Conservation (phyloP, 1,284 basidiomycete species). For the Athelia sp. region DNA sequence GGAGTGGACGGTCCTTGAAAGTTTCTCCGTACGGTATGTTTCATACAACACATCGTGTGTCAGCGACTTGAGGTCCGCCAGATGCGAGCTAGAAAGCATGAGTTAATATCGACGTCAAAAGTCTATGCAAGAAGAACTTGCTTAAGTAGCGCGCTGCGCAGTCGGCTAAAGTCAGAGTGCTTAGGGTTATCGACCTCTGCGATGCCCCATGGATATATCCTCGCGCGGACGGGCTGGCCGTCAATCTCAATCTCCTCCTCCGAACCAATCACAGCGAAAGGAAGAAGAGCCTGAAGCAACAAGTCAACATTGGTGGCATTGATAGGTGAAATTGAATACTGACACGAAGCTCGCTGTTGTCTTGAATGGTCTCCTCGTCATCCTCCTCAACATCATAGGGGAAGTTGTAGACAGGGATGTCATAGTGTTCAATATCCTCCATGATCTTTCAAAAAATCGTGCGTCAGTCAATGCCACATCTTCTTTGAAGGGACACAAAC, state of each 20-base stretch:
- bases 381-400: slow-evolving; percentile 99
- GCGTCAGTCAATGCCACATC: slow-evolving; percentile 7
- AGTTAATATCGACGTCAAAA: background rate
- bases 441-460: slow-evolving; percentile 63
- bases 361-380: slow-evolving; percentile 97
- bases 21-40: slow-evolving; percentile 97
- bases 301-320: too few relatives aligned
- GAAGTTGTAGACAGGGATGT: slow-evolving; percentile 99
- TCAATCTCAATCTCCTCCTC: slow-evolving; percentile 95
- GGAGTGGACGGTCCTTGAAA: slow-evolving; percentile 89
- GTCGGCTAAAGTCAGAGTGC: slow-evolving; percentile 94
- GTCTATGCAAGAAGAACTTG: slow-evolving; percentile 27
- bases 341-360: slow-evolving; percentile 92
- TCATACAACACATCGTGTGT: slow-evolving; percentile 95
- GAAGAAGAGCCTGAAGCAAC: slow-evolving; percentile 69
- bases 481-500: slow-evolving; percentile 39
- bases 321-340: slow-evolving; percentile 15
- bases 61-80: slow-evolving; percentile 91
- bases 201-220: slow-evolving; percentile 97
- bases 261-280: slow-evolving; percentile 96
- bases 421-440: slow-evolving; percentile 99
- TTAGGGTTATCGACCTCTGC: slow-evolving; percentile 98
- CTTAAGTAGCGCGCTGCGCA: slow-evolving; percentile 89
- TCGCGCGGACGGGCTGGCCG: slow-evolving; percentile 86
- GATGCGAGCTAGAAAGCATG: slow-evolving; percentile 69